Evolutionary conservation across 83 land plant genomes (phyloP).

Genomic region (Thuja plicata): DNA sequence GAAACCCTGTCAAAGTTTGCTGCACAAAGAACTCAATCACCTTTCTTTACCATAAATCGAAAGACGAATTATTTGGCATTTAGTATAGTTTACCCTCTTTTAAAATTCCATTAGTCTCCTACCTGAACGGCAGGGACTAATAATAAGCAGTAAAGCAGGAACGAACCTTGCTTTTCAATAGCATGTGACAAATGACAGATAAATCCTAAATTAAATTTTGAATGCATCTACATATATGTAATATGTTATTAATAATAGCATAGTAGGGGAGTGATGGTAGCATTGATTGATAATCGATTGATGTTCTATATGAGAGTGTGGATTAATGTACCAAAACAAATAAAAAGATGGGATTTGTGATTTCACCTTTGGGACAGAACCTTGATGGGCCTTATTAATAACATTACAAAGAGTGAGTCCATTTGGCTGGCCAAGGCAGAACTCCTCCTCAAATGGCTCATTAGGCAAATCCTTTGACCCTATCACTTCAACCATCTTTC

Average conservation of each 20-base stretch:
- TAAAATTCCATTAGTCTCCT: conserved; percentile 1
- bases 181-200: not conserved
- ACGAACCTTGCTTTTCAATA: not conserved
- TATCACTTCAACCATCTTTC: conserved; percentile 85
- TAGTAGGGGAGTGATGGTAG: not conserved
- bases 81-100: not conserved
- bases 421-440: conserved; percentile 76
- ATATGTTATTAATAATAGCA: too few relatives aligned
- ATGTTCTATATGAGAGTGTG: not conserved
- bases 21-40: not conserved
- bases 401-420: conserved; percentile 83
- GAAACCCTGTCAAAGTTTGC: not conserved
- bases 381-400: conserved; percentile 82
- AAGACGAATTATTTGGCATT: not conserved
- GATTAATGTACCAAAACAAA: not conserved
- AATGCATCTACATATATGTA: not conserved
- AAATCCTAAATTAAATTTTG: not conserved
- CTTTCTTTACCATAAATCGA: not conserved
- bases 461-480: conserved; percentile 67
- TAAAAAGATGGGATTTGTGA: not conserved
- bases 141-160: not conserved
- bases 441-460: conserved; percentile 86
- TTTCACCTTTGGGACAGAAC: conserved; percentile 80
- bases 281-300: not conserved
- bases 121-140: too few relatives aligned